These are phyloP conservation scores for Stevia rebaudiana DNA, from an alignment of 140 eudicot species.

Conservation along the genomic window DNA sequence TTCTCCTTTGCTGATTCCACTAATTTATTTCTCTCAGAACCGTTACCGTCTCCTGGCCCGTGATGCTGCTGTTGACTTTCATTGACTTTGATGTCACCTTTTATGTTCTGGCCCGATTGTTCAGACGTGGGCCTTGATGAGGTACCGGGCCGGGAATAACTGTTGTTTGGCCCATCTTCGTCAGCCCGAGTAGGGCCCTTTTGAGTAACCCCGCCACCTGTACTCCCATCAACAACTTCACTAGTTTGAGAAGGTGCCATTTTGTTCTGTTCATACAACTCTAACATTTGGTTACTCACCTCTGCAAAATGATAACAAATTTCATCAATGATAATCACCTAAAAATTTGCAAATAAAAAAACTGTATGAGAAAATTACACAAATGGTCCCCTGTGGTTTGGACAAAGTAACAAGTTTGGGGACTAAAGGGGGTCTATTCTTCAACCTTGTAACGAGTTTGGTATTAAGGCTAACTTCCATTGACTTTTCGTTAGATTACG, in stretches of 20 bases:
- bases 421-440: too few species aligned
- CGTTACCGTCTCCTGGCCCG: slow-evolving; percentile 33
- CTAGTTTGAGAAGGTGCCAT: slow-evolving; percentile 77
- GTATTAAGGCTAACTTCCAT: too few species aligned
- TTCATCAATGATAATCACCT: background rate
- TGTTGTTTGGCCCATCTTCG: slow-evolving; percentile 42
- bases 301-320: slow-evolving; percentile 44
- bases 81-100: slow-evolving; percentile 42
- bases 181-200: slow-evolving; percentile 34
- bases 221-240: slow-evolving; percentile 83
- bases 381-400: too few species aligned
- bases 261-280: slow-evolving; percentile 83
- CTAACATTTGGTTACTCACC: slow-evolving; percentile 96
- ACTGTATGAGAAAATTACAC: too few species aligned
- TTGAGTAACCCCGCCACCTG: slow-evolving; percentile 52
- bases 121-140: slow-evolving; percentile 38
- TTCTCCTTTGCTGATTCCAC: slow-evolving; percentile 52
- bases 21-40: slow-evolving; percentile 34
- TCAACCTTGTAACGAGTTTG: too few species aligned
- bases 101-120: slow-evolving; percentile 34
- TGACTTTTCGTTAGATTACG: too few species aligned
- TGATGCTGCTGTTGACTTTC: slow-evolving; percentile 31
- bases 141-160: slow-evolving; percentile 41
- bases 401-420: too few species aligned
- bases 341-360: background rate